Base-by-base conservation (phyloP, 768 basidiomycete species). In the Lentinula boryana region DNA sequence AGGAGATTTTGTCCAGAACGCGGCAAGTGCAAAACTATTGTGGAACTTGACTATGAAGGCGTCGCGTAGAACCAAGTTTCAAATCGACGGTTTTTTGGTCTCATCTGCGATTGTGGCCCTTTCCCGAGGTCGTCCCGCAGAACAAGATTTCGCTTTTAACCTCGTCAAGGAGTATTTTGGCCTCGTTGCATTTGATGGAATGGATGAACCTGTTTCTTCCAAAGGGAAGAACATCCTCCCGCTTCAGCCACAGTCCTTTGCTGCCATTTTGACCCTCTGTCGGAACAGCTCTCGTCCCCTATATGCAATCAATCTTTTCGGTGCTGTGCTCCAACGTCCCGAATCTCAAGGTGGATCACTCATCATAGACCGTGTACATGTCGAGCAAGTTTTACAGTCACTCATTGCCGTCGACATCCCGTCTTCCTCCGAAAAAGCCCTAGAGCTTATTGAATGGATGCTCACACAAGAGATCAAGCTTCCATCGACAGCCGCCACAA, bases 391-490 rank as follows among this genome's bases (percentile, higher is more conserved):
- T n/a, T 68, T 91, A 43, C 78, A 73, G 58, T 84, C 88, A 4
- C 78, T 80, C 51, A 72, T 81, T 16, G 66, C 79, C 27, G 64
- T 81, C 21, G 73, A 71, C 32, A 72, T 72, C 6, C 66, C 73
- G 27, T 71, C 73, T 16, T 65, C 74, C 10, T 79, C 84, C 0
- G 70, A 77, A 9, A 76, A 80, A 60, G 84, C 85, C 4, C 71
- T 90, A 44, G 79, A 83, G 60, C 77, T 72, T 2, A 74, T 93
- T 27, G 81, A 88, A 67, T 90, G 88, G 87, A 87, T 88, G 82
- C 69, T 89, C 57, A 76, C 77, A 56, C 80, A 82, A 61, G 83
- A 83, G 65, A 77, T 78, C 27, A 67, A 75, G 18, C 75, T 75
- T 21, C 63, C 72, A n/a, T 43, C 50, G 15, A 7, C 40, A 18